Conservation (phyloP, 371 early-diverging fungal genomes). For the Lichtheimia ornata region DNA sequence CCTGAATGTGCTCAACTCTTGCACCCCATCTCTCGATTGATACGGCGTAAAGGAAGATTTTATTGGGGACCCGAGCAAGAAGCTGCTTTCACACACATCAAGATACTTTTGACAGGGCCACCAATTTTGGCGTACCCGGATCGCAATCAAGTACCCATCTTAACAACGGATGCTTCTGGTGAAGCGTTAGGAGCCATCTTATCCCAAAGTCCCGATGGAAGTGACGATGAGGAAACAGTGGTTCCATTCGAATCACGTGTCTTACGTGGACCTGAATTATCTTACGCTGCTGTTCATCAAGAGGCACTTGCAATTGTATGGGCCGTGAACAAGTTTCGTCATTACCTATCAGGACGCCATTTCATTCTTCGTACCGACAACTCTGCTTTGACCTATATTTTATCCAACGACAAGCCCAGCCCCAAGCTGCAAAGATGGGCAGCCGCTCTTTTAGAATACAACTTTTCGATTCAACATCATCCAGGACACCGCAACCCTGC, state of each 20-base stretch:
- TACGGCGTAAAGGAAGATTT: slow-evolving; percentile 16
- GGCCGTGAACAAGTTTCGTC: slow-evolving; percentile 29
- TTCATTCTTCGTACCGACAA: slow-evolving; percentile 16
- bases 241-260: slow-evolving; percentile 12
- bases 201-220: slow-evolving; percentile 21
- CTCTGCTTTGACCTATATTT: slow-evolving; percentile 9
- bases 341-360: slow-evolving; percentile 25
- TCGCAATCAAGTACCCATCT: slow-evolving; percentile 19
- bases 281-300: slow-evolving; percentile 17
- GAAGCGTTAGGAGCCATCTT: slow-evolving; percentile 34
- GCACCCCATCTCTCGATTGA: slow-evolving; percentile 10
- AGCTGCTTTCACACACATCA: slow-evolving; percentile 19
- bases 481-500: slow-evolving; percentile 20
- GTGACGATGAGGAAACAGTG: slow-evolving; percentile 12
- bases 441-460: slow-evolving; percentile 13
- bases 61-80: slow-evolving; percentile 18
- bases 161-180: slow-evolving; percentile 13
- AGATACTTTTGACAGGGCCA: not conserved
- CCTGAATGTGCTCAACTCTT: slow-evolving; percentile 17
- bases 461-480: slow-evolving; percentile 8
- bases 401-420: slow-evolving; percentile 2
- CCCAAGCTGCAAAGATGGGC: slow-evolving; percentile 15
- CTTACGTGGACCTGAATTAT: slow-evolving; percentile 7
- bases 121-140: slow-evolving; percentile 12
- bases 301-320: slow-evolving; percentile 40